Conservation (phyloP, 106 monocot genomes). For the Apostasia ramifera region DNA sequence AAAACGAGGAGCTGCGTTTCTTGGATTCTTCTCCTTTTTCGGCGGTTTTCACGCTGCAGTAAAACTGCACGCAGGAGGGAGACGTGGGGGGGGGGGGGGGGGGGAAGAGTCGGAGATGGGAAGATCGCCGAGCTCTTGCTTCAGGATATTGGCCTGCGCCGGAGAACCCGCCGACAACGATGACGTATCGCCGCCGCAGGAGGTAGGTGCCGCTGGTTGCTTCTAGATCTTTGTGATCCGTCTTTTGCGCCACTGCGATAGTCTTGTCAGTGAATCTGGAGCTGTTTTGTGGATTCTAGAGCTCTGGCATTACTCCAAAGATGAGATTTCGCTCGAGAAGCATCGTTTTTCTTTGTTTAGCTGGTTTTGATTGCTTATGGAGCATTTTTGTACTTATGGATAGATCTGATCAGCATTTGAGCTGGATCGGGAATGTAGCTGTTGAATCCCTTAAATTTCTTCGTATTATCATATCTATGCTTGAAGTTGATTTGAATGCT, state of each 20-base stretch:
- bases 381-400: too few species aligned
- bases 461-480: too few species aligned
- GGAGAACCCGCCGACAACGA: slow-evolving; percentile 10
- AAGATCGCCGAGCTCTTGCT: slow-evolving; percentile 31
- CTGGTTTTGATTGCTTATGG: too few species aligned
- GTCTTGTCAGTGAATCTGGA: neutral
- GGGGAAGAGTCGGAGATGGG: slow-evolving; percentile 18
- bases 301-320: too few species aligned
- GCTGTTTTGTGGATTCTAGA: neutral
- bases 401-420: too few species aligned
- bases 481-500: neutral
- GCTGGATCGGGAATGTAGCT: too few species aligned
- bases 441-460: too few species aligned
- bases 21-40: neutral
- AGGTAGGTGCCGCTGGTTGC: neutral
- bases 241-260: neutral
- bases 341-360: too few species aligned
- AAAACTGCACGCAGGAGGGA: neutral
- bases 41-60: too few species aligned
- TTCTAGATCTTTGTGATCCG: neutral
- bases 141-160: slow-evolving; percentile 35
- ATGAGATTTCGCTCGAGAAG: too few species aligned
- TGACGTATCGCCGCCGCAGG: slow-evolving; percentile 13
- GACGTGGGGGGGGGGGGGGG: neutral
- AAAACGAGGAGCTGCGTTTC: neutral